Conservation (phyloP, 83 land plant genomes). For the Picea abies region DNA sequence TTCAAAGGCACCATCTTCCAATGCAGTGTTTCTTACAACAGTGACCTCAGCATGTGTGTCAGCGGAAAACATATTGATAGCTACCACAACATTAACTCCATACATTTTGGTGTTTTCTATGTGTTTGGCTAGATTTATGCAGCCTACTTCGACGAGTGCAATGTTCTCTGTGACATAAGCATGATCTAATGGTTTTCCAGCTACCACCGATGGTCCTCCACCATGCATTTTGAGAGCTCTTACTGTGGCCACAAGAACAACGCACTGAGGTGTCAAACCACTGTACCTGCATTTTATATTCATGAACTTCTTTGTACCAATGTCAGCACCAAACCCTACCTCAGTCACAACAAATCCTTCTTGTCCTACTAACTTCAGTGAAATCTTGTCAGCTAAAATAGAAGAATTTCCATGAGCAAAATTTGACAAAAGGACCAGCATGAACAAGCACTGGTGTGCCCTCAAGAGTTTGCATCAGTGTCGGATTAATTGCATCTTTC, state of each 20-base stretch:
- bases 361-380: conserved; percentile 90
- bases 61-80: too few relatives aligned
- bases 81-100: too few relatives aligned
- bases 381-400: conserved; percentile 96
- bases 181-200: conserved; percentile 93
- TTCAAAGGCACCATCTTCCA: conserved; percentile 97
- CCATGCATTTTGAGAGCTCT: too few relatives aligned
- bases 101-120: conserved; percentile 55
- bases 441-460: conserved; percentile 98
- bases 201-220: conserved; percentile 52
- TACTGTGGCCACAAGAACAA: too few relatives aligned
- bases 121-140: conserved; percentile 82
- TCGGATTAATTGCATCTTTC: conserved; percentile 97
- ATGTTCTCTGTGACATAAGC: conserved; percentile 91
- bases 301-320: too few relatives aligned
- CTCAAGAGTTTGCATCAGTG: conserved; percentile 97
- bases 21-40: conserved; percentile 35
- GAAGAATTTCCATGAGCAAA: conserved; percentile 99
- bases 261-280: too few relatives aligned
- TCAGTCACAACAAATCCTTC: conserved; percentile 98
- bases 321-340: conserved; percentile 97
- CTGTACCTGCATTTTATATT: too few relatives aligned
- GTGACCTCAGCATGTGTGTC: too few relatives aligned
- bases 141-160: conserved; percentile 83
- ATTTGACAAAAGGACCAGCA: conserved; percentile 99